phyloP scores from a whole-genome alignment of 2,329 filamentous ascomycete species.

The Colletotrichum sp. region DNA sequence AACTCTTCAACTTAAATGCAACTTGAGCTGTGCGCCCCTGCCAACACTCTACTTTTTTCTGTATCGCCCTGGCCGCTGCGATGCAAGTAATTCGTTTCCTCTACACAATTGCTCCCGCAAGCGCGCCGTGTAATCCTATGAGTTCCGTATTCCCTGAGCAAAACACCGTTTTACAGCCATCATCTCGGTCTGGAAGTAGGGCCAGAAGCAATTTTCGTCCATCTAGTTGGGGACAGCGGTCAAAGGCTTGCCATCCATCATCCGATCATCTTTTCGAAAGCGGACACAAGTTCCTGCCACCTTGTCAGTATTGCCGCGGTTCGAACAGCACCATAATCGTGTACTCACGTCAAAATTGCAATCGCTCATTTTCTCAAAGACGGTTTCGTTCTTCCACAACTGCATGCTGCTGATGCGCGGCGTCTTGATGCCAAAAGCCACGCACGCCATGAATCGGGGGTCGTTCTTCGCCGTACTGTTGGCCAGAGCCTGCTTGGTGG shows the following conservation, averaged over 20 bases:
- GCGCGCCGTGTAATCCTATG: too few species aligned
- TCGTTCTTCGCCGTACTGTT: slow-evolving; percentile 53
- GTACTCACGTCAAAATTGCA: slow-evolving; percentile 9
- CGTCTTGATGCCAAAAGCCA: slow-evolving; percentile 67
- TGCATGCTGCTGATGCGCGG: slow-evolving; percentile 55
- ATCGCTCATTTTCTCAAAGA: slow-evolving; percentile 9
- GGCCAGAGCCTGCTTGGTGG: not conserved
- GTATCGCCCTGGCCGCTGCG: rapidly evolving
- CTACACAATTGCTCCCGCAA: not conserved
- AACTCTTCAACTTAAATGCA: not conserved
- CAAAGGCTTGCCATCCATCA: not conserved
- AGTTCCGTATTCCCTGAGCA: too few species aligned
- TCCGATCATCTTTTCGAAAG: slow-evolving; percentile 3
- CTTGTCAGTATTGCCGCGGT: not conserved
- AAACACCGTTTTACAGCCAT: too few species aligned
- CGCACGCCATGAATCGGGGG: slow-evolving; percentile 59
- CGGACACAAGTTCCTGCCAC: not conserved
- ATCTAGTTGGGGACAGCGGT: rapidly evolving
- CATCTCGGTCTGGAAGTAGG: not conserved
- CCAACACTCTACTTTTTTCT: not conserved
- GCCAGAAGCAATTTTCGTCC: rapidly evolving
- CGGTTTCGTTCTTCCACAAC: slow-evolving; percentile 39
- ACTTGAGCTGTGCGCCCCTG: not conserved
- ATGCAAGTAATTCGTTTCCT: rapidly evolving
- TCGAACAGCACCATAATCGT: rapidly evolving